These are phyloP conservation scores for Talaromyces sp. DNA, from an alignment of 2,329 filamentous ascomycete genomes.

Conservation along the genomic window DNA sequence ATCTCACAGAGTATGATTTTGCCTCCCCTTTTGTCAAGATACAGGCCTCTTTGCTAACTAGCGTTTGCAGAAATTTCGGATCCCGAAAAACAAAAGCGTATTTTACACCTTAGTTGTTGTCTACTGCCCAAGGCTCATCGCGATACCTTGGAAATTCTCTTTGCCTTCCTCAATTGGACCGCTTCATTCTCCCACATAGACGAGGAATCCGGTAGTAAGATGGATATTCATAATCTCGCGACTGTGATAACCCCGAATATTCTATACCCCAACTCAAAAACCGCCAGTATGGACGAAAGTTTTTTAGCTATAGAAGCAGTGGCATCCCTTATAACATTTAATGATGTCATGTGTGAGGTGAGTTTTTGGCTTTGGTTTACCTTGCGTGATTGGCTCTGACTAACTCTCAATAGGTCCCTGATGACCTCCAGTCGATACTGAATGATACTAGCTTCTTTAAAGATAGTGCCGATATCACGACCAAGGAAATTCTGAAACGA, in stretches of 20 bases:
- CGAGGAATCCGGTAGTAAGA: constrained; percentile 95
- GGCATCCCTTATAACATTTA: constrained; percentile 82
- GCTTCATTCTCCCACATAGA: constrained; percentile 96
- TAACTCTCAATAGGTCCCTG: constrained; percentile 65
- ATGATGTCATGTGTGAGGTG: constrained; percentile 97
- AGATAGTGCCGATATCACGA: constrained; percentile 80
- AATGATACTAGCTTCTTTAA: constrained; percentile 79
- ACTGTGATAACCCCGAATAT: constrained; percentile 98
- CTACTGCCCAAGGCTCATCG: constrained; percentile 86
- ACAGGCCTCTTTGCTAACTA: constrained; percentile 5
- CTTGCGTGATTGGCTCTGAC: constrained; percentile 61
- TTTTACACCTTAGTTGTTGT: constrained; percentile 87
- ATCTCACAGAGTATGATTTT: constrained; percentile 68
- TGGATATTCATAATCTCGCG: constrained; percentile 96
- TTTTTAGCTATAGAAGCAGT: constrained; percentile 93
- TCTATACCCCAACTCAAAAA: constrained; percentile 66
- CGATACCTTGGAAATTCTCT: constrained; percentile 91
- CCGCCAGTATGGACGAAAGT: constrained; percentile 74
- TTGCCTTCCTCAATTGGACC: constrained; percentile 95
- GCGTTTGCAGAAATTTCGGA: constrained; percentile 63
- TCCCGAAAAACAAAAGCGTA: constrained; percentile 72
- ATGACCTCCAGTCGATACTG: constrained; percentile 81
- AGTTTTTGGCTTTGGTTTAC: constrained; percentile 54
- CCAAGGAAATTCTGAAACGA: constrained; percentile 92
- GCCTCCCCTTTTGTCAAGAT: constrained; percentile 4